These are phyloP conservation scores for Linnemannia exigua DNA, from an alignment of 192 early-diverging fungal species.

Conservation along the genomic window DNA sequence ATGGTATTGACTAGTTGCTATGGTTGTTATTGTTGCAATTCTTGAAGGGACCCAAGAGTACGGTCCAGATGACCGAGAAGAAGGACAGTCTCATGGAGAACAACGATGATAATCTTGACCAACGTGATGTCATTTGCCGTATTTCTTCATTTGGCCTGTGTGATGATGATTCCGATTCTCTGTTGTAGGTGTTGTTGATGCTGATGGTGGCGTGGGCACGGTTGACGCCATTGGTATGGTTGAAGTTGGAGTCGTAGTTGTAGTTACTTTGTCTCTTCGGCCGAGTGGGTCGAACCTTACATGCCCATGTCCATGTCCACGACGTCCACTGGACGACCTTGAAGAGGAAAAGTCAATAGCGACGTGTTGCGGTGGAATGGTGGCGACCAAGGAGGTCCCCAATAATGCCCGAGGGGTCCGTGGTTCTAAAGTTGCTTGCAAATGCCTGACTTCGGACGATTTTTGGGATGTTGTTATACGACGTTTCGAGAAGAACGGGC, in stretches of 20 bases:
- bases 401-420: background rate
- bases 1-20: background rate
- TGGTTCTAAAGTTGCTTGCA: background rate
- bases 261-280: background rate
- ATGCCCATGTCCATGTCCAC: background rate
- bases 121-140: background rate
- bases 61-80: background rate
- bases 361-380: no score
- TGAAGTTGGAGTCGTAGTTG: background rate
- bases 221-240: background rate
- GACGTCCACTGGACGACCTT: background rate
- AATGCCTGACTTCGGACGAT: background rate
- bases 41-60: background rate
- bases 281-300: background rate
- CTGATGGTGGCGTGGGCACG: background rate
- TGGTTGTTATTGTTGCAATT: background rate
- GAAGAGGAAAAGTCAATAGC: background rate
- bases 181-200: background rate
- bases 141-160: background rate
- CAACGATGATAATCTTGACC: background rate
- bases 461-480: background rate
- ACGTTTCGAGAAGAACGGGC: background rate
- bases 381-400: background rate
- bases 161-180: background rate
- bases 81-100: background rate